Base-by-base conservation (phyloP, 1,284 basidiomycete species). In the Cutaneotrichosporon cutaneum region DNA sequence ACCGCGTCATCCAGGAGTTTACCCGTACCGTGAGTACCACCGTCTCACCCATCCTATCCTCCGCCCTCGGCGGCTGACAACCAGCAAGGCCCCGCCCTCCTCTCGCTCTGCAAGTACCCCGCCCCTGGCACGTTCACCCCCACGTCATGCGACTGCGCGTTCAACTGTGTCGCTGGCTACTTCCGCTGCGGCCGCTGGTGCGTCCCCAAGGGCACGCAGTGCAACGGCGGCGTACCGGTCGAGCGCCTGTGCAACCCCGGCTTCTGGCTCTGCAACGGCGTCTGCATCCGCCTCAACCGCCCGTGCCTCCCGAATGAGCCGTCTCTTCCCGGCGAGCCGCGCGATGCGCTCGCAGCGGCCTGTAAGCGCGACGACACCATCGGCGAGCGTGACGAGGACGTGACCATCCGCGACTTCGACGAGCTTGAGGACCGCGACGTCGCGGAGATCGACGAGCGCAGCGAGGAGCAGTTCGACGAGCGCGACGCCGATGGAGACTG, bases 91-190 rank as follows among this genome's bases (percentile, higher is more conserved):
- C 26, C 26, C 13, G 27, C 26, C 16, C 50, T 51, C 50, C 50
- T 51, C 27, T 51, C 50, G 27, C 27, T 51, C 27, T 51, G 50
- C 50, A 14, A n/a, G 27, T 51, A 51, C 30, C 50, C 50, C 50
- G 26, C n/a, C 18, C 27, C 26, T 27, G 50, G 50, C 50, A 30
- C 27, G 18, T 51, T 51, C n/a, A 33, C 26, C 18, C 50, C 50
- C 2, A 32, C 27, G 6, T n/a, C 5, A 27, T 51, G 50, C 30
- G 27, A 51, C 50, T 51, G 50, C 27, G 27, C 4, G 14, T 51
- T 30, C 30, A 11, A 13, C 18, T 51, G 50, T 14, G 33, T 18
- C 18, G 18, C 16, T 0, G 27, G 27, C 50, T 32, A 26, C 16
- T 27, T n/a, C 13, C 27, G 27, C 27, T 51, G 50, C n/a, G 50